These are phyloP conservation scores for Cladosporium sp. DNA, from an alignment of 2,329 filamentous ascomycete species.

Conservation along the genomic window DNA sequence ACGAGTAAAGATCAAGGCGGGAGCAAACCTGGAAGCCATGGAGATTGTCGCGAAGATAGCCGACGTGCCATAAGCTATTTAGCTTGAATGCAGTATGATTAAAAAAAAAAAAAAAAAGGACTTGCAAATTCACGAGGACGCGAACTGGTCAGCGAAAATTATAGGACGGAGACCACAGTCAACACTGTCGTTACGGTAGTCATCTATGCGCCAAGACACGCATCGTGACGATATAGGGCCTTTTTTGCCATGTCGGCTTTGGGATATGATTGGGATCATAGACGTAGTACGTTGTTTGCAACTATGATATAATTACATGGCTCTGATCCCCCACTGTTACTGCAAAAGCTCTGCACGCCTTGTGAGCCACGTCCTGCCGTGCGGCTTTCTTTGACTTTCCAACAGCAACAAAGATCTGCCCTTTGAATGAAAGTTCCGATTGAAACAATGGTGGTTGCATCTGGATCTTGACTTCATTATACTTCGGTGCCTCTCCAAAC, in stretches of 20 bases:
- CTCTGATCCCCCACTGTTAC: neutral
- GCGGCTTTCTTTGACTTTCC: neutral
- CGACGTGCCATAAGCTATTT: no score
- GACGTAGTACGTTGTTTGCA: neutral
- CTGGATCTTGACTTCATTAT: neutral
- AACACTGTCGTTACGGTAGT: neutral
- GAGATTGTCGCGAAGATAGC: neutral
- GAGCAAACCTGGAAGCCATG: neutral
- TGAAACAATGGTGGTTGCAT: neutral
- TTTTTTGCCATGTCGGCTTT: neutral
- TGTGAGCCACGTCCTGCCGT: neutral
- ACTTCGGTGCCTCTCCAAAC: neutral
- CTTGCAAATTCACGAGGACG: neutral
- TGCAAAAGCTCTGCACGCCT: neutral
- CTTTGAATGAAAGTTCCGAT: neutral
- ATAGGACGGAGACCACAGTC: neutral
- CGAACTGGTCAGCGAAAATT: neutral
- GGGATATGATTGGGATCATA: neutral
- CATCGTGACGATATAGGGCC: neutral
- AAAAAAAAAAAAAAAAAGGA: no score
- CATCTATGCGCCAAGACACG: neutral
- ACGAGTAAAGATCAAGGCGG: neutral
- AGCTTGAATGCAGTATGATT: no score
- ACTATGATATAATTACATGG: neutral
- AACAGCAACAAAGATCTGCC: neutral